phyloP scores from a whole-genome alignment of 2,329 filamentous ascomycete genomes.

The Lomentospora prolificans region DNA sequence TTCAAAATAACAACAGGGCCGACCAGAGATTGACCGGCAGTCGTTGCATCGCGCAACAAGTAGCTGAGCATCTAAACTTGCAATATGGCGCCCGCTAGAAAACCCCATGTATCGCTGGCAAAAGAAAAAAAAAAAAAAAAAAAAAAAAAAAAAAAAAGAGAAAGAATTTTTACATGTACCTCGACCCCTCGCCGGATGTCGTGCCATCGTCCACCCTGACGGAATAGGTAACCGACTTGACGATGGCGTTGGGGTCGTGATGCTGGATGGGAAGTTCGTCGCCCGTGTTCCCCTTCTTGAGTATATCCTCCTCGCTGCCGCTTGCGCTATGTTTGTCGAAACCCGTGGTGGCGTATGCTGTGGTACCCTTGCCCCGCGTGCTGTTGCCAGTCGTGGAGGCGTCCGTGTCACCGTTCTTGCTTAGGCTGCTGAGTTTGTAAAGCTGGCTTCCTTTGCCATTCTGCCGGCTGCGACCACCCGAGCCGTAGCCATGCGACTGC shows the following conservation, averaged over 20 bases:
- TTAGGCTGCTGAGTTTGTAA: conserved; percentile 29
- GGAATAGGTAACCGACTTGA: conserved; percentile 32
- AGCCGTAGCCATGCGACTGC: conserved; percentile 21
- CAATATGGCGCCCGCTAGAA: no score
- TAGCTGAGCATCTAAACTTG: no score
- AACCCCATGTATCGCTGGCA: no score
- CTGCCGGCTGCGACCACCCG: conserved; percentile 16
- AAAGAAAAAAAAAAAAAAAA: neutral
- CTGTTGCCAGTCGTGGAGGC: conserved; percentile 20
- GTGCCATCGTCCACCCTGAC: conserved; percentile 25
- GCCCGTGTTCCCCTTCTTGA: conserved; percentile 18
- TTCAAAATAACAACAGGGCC: no score
- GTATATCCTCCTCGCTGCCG: conserved; percentile 30
- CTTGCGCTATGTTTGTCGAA: neutral
- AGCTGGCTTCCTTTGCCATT: conserved; percentile 19
- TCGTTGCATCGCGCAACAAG: no score
- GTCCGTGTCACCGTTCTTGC: conserved; percentile 12
- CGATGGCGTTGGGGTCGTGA: conserved; percentile 15
- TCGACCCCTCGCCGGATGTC: neutral
- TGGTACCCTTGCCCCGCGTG: conserved; percentile 16
- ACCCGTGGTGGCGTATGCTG: conserved; percentile 10
- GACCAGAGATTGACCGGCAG: no score
- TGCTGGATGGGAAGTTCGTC: neutral
- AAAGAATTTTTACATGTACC: neutral
- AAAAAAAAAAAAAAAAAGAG: neutral